A percentile compares a stretch with the other conserved stretches of the same genome.
phyloP scores from a whole-genome alignment of 1,284 basidiomycete genomes.

The Ceraceosorus guamensis region DNA sequence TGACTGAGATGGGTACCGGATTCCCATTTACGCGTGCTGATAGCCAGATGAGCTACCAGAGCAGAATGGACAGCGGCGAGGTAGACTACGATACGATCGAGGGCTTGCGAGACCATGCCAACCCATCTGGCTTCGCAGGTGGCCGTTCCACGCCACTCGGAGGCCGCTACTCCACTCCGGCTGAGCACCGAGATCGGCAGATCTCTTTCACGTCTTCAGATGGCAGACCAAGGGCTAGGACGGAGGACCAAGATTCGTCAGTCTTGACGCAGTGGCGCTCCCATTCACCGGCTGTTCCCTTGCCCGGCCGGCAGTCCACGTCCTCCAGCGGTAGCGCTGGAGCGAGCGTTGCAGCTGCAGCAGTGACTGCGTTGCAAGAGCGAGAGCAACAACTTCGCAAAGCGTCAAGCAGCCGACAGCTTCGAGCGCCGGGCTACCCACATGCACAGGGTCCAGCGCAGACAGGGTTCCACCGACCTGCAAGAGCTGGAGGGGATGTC shows the following conservation, averaged over 20 bases:
- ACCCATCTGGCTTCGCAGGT: constrained; percentile 12
- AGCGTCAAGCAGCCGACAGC: constrained; percentile 28
- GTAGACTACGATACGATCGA: constrained; percentile 17
- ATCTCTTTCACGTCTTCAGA: constrained; percentile 16
- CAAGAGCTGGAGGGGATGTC: no score
- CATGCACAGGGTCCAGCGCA: background rate
- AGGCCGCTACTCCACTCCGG: constrained; percentile 27
- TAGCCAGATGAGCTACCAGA: constrained; percentile 21
- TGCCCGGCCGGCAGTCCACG: constrained; percentile 18
- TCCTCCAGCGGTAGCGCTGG: constrained; percentile 2
- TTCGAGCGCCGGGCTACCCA: constrained; percentile 16
- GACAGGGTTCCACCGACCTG: no score
- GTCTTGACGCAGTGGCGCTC: constrained; percentile 40
- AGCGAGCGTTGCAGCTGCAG: background rate
- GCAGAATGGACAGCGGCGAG: constrained; percentile 19
- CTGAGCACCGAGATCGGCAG: constrained; percentile 28
- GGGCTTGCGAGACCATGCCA: background rate
- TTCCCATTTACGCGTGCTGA: constrained; percentile 31
- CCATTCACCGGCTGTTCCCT: constrained; percentile 27
- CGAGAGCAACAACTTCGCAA: constrained; percentile 26
- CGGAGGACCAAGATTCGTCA: constrained; percentile 35
- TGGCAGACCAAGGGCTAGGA: constrained; percentile 24
- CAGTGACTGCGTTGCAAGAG: background rate
- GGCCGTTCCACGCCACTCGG: constrained; percentile 28
- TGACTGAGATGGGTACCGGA: constrained; percentile 25